phyloP scores from a whole-genome alignment of 306 rosid species.

The Leucaena leucocephala region DNA sequence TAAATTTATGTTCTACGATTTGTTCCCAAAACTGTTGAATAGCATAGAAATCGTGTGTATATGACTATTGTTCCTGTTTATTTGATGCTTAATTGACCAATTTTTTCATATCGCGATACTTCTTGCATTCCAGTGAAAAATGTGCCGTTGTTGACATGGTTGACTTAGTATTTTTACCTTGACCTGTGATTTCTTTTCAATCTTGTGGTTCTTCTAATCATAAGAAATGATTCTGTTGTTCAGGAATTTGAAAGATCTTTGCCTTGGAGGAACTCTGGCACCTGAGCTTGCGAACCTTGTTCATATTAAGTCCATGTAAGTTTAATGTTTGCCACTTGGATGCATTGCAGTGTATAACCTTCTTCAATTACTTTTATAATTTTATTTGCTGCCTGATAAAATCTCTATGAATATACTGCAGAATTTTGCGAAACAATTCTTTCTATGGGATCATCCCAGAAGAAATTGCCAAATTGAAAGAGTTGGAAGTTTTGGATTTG shows the following conservation, averaged over 20 bases:
- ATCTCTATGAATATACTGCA: slow-evolving; percentile 40
- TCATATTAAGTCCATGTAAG: slow-evolving; percentile 67
- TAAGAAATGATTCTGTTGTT: not conserved
- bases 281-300: slow-evolving; percentile 53
- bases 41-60: not conserved
- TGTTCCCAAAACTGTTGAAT: not conserved
- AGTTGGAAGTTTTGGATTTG: slow-evolving; percentile 87
- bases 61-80: not conserved
- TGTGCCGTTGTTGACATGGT: not conserved
- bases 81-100: not conserved
- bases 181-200: slow-evolving; percentile 1
- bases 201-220: not conserved
- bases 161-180: not conserved
- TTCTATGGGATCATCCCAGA: slow-evolving; percentile 71
- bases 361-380: not conserved
- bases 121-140: not conserved
- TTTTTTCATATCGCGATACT: not conserved
- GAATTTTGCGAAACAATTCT: slow-evolving; percentile 84
- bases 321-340: slow-evolving; percentile 1
- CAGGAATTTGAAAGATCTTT: slow-evolving; percentile 67
- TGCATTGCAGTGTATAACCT: slow-evolving; percentile 6
- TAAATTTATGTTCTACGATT: not conserved
- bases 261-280: slow-evolving; percentile 63
- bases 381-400: slow-evolving; percentile 36
- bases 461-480: slow-evolving; percentile 62